Percentiles rank a stretch among this genome's conserved stretches.
phyloP scores from a whole-genome alignment of 805 yeast species.

The Zygosaccharomyces pseudorouxii region DNA sequence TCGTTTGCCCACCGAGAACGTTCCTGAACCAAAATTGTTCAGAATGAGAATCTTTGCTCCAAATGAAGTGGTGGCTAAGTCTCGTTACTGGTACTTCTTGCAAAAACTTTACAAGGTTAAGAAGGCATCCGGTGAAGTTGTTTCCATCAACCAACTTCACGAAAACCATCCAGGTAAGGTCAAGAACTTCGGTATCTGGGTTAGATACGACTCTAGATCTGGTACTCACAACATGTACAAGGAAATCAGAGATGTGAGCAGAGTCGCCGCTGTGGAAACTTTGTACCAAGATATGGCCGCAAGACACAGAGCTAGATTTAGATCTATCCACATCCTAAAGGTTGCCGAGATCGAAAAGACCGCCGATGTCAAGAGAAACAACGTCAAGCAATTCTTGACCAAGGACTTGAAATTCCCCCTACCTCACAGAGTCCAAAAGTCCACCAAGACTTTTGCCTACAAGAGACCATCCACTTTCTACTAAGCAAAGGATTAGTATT shows the following conservation, averaged over 20 bases:
- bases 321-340: slow-evolving; percentile 98
- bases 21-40: slow-evolving; percentile 99
- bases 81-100: slow-evolving; percentile 99
- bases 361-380: slow-evolving; percentile 98
- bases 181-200: slow-evolving; percentile 99
- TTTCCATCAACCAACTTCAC: slow-evolving; percentile 82
- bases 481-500: slow-evolving; percentile 43
- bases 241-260: slow-evolving; percentile 99
- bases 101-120: slow-evolving; percentile 99
- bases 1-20: slow-evolving; percentile 98
- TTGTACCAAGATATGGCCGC: slow-evolving; percentile 99
- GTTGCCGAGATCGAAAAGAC: slow-evolving; percentile 98
- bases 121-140: slow-evolving; percentile 99
- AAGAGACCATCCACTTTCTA: slow-evolving; percentile 97
- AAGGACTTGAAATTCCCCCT: slow-evolving; percentile 99
- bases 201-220: slow-evolving; percentile 99
- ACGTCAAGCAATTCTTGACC: slow-evolving; percentile 93
- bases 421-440: slow-evolving; percentile 97
- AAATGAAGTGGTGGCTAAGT: slow-evolving; percentile 98
- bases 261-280: slow-evolving; percentile 97
- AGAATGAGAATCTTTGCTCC: slow-evolving; percentile 99
- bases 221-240: slow-evolving; percentile 99
- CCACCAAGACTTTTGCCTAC: slow-evolving; percentile 81
- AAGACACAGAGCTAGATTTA: slow-evolving; percentile 99
- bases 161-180: slow-evolving; percentile 98